Percentiles rank a stretch among this genome's conserved stretches.
Conservation (phyloP, 2,329 filamentous ascomycete genomes). For the Emmonsiellopsis sp. region DNA sequence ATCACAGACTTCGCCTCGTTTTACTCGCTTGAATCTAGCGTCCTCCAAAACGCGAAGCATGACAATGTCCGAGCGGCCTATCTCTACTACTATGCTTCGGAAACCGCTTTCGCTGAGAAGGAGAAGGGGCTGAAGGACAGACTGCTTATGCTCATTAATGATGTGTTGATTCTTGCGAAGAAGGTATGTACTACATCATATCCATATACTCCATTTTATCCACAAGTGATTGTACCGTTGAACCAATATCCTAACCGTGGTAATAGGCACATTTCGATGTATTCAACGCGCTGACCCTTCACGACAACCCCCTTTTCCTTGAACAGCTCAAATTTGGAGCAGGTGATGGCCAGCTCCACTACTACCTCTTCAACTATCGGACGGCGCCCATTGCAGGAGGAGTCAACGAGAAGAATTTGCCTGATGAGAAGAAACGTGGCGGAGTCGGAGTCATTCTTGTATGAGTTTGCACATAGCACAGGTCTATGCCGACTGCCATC, state of each 20-base stretch:
- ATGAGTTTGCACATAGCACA: conserved; percentile 28
- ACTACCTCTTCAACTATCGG: conserved; percentile 96
- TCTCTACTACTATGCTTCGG: conserved; percentile 92
- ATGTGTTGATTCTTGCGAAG: conserved; percentile 83
- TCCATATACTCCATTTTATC: neutral
- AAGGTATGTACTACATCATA: conserved; percentile 37
- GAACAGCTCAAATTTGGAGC: conserved; percentile 90
- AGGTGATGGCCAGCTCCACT: conserved; percentile 90
- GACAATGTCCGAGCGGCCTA: conserved; percentile 80
- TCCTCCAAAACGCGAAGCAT: conserved; percentile 74
- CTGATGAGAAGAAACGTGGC: conserved; percentile 70
- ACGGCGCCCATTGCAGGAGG: conserved; percentile 78
- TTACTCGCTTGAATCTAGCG: conserved; percentile 86
- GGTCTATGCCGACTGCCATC: neutral
- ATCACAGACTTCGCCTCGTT: conserved; percentile 98
- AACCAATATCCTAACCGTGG: neutral
- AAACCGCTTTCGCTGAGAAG: conserved; percentile 55
- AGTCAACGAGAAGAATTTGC: conserved; percentile 66
- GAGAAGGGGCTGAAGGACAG: conserved; percentile 62
- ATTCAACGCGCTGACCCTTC: conserved; percentile 87
- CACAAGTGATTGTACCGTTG: neutral
- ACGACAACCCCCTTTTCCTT: conserved; percentile 91
- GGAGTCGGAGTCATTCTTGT: conserved; percentile 86
- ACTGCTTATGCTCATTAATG: conserved; percentile 70
- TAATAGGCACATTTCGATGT: conserved; percentile 71